Evolutionary conservation across 768 basidiomycete genomes (phyloP).

Genomic region (Paxillus rubicundulus): DNA sequence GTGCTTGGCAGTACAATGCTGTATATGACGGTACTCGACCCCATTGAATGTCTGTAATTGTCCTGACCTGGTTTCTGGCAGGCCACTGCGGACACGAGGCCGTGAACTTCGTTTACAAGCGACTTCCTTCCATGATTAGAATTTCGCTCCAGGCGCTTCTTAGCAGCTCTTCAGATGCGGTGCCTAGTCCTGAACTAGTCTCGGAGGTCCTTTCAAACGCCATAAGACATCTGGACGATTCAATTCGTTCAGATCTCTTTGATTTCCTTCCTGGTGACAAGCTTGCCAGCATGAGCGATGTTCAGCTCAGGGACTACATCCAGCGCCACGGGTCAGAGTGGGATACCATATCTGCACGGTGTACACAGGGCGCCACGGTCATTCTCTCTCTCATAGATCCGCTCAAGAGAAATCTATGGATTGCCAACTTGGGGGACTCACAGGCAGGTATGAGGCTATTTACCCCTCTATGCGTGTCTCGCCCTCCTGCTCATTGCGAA

Average conservation of each 20-base stretch:
- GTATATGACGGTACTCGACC: constrained; percentile 41
- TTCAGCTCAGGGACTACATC: constrained; percentile 40
- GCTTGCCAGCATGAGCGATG: constrained; percentile 36
- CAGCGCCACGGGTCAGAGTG: constrained; percentile 36
- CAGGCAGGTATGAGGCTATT: constrained; percentile 27
- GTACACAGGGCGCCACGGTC: constrained; percentile 34
- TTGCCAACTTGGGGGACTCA: constrained; percentile 36
- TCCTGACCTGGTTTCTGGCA: constrained; percentile 24
- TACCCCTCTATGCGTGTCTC: background rate
- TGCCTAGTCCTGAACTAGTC: constrained; percentile 32
- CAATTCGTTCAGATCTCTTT: constrained; percentile 43
- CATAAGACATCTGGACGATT: constrained; percentile 41
- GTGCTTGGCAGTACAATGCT: constrained; percentile 44
- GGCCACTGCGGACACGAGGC: constrained; percentile 50
- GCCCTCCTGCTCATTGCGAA: constrained; percentile 1
- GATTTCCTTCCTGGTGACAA: constrained; percentile 41
- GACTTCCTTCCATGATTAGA: constrained; percentile 41
- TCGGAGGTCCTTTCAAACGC: constrained; percentile 39
- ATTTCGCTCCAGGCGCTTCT: constrained; percentile 37
- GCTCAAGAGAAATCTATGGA: constrained; percentile 28
- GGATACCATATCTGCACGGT: constrained; percentile 32
- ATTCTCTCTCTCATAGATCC: constrained; percentile 33
- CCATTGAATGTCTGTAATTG: constrained; percentile 34
- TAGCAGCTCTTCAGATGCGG: constrained; percentile 18
- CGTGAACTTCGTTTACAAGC: constrained; percentile 42